Evolutionary conservation across 768 basidiomycete species (phyloP).

Genomic region (Lentinula aciculospora): DNA sequence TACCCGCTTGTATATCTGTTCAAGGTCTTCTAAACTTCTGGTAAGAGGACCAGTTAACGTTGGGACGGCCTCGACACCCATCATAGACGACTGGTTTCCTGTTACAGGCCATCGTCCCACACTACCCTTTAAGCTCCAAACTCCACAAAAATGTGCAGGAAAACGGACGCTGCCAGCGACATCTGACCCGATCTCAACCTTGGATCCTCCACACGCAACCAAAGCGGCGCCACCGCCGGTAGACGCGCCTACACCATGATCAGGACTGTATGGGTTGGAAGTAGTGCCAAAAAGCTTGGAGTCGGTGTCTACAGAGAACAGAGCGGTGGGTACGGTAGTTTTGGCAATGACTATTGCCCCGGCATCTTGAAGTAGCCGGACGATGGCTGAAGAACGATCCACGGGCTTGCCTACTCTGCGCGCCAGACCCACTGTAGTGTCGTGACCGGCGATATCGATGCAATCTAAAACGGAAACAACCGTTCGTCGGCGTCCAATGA

Average conservation of each 20-base stretch:
- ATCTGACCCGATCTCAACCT: conserved; percentile 69
- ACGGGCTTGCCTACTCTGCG: conserved; percentile 39
- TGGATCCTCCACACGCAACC: conserved; percentile 56
- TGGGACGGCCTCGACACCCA: conserved; percentile 54
- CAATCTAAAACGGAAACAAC: conserved; percentile 24
- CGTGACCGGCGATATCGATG: conserved; percentile 48
- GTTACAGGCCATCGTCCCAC: conserved; percentile 49
- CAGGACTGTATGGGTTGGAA: conserved; percentile 55
- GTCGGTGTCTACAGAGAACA: conserved; percentile 49
- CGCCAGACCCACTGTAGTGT: conserved; percentile 59
- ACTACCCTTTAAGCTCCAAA: conserved; percentile 61
- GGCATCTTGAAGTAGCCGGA: conserved; percentile 51
- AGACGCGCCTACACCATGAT: conserved; percentile 54
- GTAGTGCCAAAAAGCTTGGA: conserved; percentile 62
- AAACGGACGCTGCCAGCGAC: conserved; percentile 69
- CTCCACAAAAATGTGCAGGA: conserved; percentile 70
- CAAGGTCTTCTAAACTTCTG: conserved; percentile 52
- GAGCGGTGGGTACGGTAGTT: conserved; percentile 53
- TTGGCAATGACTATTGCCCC: conserved; percentile 64
- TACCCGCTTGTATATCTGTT: conserved; percentile 61
- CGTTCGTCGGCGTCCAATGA: neutral
- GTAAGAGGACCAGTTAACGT: conserved; percentile 58
- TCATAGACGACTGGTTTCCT: conserved; percentile 39
- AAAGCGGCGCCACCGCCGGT: conserved; percentile 69
- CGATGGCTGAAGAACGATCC: conserved; percentile 43